Evolutionary conservation across 768 basidiomycete genomes (phyloP), one percentile per base, ranked within the genome.

Genomic region (Paxillus involutus): DNA sequence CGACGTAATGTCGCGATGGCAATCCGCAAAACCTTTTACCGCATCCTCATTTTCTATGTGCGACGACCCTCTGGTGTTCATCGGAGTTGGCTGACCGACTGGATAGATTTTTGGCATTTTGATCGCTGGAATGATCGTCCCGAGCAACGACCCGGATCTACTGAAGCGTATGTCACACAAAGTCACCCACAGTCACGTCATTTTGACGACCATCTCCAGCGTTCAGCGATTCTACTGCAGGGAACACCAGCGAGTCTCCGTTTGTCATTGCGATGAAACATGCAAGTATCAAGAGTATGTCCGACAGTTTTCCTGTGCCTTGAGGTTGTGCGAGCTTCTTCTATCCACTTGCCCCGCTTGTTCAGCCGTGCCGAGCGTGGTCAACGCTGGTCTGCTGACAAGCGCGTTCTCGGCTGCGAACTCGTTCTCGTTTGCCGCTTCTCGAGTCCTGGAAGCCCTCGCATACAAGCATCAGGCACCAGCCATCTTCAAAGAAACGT

Each of bases 181-280:
- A 3, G 69, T 59, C 19, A 33, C 24, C 62, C 49, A 52, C 2
- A 36, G 12, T 51, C 16, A 36, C 21, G 21, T 4, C 24, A 10
- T 2, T 44, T 43, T 21, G 35, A 19, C 21, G 17, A 32, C 33
- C n/a, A n/a, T 44, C 43, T 32, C 33, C 45, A 35, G 59, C 71
- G 7, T 85, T 84, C 6, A 86, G 86, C 72, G 76, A 14, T 26
- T 3, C n/a, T 36, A 55, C 47, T 48, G 45, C 75, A 30, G 82
- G 82, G 48, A 91, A 81, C 47, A 89, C 89, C 13, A 80, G 86
- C 0, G 61, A 84, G 49, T 90, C 88, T 4, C 91, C 91, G 3
- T 94, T 88, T 71, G 89, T 93, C 56, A 86, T 93, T 56, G 90
- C 90, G 8, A 83, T 92, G 59, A 78, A 70, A 30, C 75, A 78